Base-by-base conservation (phyloP, 2,329 filamentous ascomycete species). In the Sphaerulina vaccinii region DNA sequence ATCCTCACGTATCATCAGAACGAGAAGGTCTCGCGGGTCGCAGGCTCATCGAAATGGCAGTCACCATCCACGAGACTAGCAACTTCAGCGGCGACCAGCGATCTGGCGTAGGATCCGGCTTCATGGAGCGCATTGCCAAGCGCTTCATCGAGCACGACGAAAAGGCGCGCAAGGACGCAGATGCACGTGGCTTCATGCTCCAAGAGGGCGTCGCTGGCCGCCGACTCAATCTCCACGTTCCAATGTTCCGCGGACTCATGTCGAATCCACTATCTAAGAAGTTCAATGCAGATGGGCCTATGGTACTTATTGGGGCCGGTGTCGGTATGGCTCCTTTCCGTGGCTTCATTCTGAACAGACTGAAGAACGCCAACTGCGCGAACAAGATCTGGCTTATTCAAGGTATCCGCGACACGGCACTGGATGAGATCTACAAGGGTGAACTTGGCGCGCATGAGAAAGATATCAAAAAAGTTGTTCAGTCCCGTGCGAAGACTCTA, bases 161-260 rank as follows among this genome's bases (percentile, higher is more conserved):
- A 27, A 73, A 78, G 2, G 86, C 86, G 40, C 76, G 80, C 49
- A 70, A 71, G 39, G 60, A 63, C 15, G 65, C 64, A 2, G 58
- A 62, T 18, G 52, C 73, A 42, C 58, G 78, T 73, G 73, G 78
- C 52, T 72, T 66, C 45, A 60, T 68, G 24, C 64, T 74, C 19
- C 68, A 72, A 5, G 59, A 62, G 8, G 65, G 65, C 38, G 61
- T 62, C 18, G 65, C 61, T 27, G 66, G 66, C 18, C 60, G 66
- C 21, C 39, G 52, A 5, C 73, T 82, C 2, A 81, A 90, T 60
- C 67, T 97, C 13, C 84, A 88, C 62, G 77, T 97, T 4, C 93
- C 93, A 63, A 96, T 99, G 89, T 99, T 99, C 81, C 90, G 95
- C 66, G 93, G 93, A 0, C 78, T 99, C 37, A 99, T 99, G 93